Percentiles rank a stretch among this genome's conserved stretches.
Conservation (phyloP, 768 basidiomycete genomes). For the Boletus sp. region DNA sequence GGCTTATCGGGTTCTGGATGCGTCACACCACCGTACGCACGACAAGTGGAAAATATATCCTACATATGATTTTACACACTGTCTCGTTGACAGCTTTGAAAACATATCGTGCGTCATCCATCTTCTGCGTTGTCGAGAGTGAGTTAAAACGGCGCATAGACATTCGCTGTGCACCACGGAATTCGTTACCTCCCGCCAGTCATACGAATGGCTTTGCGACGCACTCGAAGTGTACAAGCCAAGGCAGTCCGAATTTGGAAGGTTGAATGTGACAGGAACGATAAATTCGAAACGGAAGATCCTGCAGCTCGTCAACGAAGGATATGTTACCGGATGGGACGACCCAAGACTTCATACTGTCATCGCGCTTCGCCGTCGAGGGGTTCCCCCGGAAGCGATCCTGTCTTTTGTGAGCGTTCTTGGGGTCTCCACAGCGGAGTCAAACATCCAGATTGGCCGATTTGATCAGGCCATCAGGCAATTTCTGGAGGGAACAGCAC, state of each 20-base stretch:
- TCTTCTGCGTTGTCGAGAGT: neutral
- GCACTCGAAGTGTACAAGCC: conserved; percentile 97
- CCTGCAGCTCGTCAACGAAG: conserved; percentile 77
- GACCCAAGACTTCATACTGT: conserved; percentile 97
- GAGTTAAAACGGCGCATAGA: conserved; percentile 37
- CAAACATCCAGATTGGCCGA: conserved; percentile 82
- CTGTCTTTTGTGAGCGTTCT: conserved; percentile 87
- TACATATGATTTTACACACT: conserved; percentile 98
- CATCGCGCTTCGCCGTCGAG: conserved; percentile 90
- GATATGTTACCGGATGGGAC: conserved; percentile 90
- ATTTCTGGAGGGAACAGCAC: conserved; percentile 84
- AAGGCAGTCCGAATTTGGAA: conserved; percentile 93
- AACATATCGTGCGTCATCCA: conserved; percentile 84
- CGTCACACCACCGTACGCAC: conserved; percentile 89
- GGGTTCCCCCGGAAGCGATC: conserved; percentile 95
- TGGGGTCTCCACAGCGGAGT: conserved; percentile 84
- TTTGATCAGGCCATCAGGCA: conserved; percentile 89
- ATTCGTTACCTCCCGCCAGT: conserved; percentile 92
- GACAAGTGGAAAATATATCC: conserved; percentile 97
- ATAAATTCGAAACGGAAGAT: conserved; percentile 98
- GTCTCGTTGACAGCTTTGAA: conserved; percentile 96
- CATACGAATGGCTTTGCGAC: conserved; percentile 99
- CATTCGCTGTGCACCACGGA: conserved; percentile 97
- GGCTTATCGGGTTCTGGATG: conserved; percentile 88
- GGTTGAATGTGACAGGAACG: conserved; percentile 89